Percentiles rank a stretch among this genome's conserved stretches.
Conservation (phyloP, 164 flowering plant genomes). For the Dillenia turbinata region DNA sequence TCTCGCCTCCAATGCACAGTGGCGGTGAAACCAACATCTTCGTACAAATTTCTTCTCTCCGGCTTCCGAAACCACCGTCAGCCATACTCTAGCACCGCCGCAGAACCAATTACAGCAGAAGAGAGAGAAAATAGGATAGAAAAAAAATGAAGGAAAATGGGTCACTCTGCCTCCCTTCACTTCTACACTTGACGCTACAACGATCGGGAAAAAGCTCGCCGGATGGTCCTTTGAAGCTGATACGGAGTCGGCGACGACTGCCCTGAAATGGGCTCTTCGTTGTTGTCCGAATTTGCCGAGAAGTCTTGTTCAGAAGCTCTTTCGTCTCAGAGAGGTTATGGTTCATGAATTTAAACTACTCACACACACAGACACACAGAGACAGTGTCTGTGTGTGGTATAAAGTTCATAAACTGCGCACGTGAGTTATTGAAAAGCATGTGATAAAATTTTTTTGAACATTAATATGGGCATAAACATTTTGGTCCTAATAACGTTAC, state of each 20-base stretch:
- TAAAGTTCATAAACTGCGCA: no score
- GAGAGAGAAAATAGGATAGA: background rate
- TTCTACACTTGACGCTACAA: slow-evolving; percentile 27
- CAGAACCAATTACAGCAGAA: background rate
- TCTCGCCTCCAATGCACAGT: slow-evolving; percentile 14
- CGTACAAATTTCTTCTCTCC: background rate
- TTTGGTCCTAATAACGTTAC: no score
- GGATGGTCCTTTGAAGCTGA: background rate
- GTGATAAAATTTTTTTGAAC: no score
- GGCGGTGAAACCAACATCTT: background rate
- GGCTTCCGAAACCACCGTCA: background rate
- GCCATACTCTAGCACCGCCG: slow-evolving; percentile 7
- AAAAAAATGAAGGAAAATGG: slow-evolving; percentile 45
- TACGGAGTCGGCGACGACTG: slow-evolving; percentile 31
- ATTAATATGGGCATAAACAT: no score
- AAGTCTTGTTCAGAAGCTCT: slow-evolving; percentile 83
- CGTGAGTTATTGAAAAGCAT: no score
- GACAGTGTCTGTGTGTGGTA: no score
- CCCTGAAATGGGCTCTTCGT: slow-evolving; percentile 74
- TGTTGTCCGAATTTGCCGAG: slow-evolving; percentile 88
- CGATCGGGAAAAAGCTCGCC: slow-evolving; percentile 35
- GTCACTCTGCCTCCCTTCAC: slow-evolving; percentile 55
- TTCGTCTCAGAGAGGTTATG: slow-evolving; percentile 85
- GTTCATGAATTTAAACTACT: no score
- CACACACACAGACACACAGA: no score